Evolutionary conservation across 192 early-diverging fungal genomes (phyloP), one percentile per base, ranked within the genome.

Genomic region (Backusella tarrabulga): DNA sequence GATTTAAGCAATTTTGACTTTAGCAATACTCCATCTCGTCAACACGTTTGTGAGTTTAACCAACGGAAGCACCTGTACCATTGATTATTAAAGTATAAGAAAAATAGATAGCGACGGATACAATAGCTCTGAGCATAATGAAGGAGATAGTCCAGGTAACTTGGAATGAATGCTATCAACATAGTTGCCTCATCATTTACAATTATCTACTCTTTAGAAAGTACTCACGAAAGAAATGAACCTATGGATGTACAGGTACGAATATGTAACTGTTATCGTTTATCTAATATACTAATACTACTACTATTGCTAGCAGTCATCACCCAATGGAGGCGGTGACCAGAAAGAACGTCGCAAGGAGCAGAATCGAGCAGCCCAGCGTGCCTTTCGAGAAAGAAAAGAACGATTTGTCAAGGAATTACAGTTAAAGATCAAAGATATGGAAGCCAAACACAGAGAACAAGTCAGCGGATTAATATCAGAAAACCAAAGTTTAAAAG

Each of bases 361-460:
- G 12, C 83, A 84, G 63, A 84, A 84, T 60, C 67, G 83, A n/a
- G 76, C 75, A 50, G 79, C 83, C 1, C 83, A 84, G 63, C 63
- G 79, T 19, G 95, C 95, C 0, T 97, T 97, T 80, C 92, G 96
- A 56, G 94, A 97, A 77, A 90, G 96, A 71, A 94, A 93, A 76
- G 91, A 95, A 68, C 88, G 88, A 71, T 93, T 95, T 80, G 90
- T 96, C 23, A 90, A 92, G 80, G 87, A 91, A 17, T 88, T 97
- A 2, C 95, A 97, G 81, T 88, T 86, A 14, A 87, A 88, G 68
- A 91, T 95, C 67, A 88, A 91, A 76, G 89, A 88, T 40, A 84
- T 94, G 38, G 89, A 92, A 60, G 80, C 84, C 38, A 81, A 82
- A 71, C 72, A 84, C 40, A 79, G 80, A 6, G 76, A 76, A 15